Base-by-base conservation (phyloP, 31 red algal genomes). In the Asparagopsis taxiformis region DNA sequence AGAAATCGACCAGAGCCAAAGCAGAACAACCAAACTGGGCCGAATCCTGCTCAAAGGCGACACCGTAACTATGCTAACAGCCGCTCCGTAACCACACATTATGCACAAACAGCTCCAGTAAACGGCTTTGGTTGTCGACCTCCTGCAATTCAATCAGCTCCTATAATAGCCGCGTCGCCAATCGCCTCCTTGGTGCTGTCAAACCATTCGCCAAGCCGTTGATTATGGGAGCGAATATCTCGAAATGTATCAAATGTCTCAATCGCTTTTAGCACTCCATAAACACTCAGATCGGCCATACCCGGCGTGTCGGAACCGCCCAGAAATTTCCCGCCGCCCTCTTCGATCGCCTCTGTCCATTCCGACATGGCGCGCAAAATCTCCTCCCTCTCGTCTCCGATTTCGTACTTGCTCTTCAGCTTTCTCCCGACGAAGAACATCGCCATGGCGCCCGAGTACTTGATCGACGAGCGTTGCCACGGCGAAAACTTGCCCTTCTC, bases 381-480 rank as follows among this genome's bases (percentile, higher is more conserved):
- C 26, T 72, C 89, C 35, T 68, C 59, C 3, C 96, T 78, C 46
- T 87, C 82, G 57, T 99, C 91, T 22, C 80, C 88, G 73, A 99
- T 99, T 31, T 77, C 55, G 62, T 95, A 92, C 77, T 95, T 95
- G 51, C 92, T 95, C 91, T 99, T 94, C 43, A 99, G 55, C 56
- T 87, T 84, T 50, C 74, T 85, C 2, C 74, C 85, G 17, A 95
- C 96, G 19, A 92, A 53, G 64, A 88, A 99, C 96, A 99, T 99
- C 11, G 90, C 88, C 4, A 65, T 70, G 26, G 91, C 86, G 4
- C 96, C 96, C 0, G 90, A 81, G 67, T 92, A 94, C 11, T 88
- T 76, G 25, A 91, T 89, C n/a, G 86, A 72, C 25, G 70, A 39
- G 49, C 80, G 79, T 59, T 95, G 88, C 71, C 65, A 89, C 48